Evolutionary conservation across 1,139 yeast species (phyloP).

Genomic region (Lodderomyces jiufengensis): DNA sequence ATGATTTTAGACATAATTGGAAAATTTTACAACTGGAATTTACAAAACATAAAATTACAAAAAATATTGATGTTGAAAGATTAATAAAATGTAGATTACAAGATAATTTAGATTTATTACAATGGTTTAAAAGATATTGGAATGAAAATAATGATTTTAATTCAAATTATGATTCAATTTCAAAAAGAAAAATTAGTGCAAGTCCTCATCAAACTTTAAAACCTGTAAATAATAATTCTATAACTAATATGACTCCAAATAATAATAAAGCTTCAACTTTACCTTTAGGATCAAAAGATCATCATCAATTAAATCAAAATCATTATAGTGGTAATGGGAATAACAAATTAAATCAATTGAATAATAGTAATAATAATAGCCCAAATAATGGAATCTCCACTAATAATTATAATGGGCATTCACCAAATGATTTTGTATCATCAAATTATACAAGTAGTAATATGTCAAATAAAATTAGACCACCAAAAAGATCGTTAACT

Average conservation of each 20-base stretch:
- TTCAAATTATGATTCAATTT: conserved; percentile 61
- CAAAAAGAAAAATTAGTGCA: conserved; percentile 13
- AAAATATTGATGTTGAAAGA: conserved; percentile 75
- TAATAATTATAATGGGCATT: conserved; percentile 1
- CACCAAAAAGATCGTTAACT: conserved; percentile 4
- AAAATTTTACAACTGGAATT: conserved; percentile 81
- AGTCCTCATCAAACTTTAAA: conserved; percentile 4
- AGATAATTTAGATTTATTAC: conserved; percentile 89
- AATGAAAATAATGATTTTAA: conserved; percentile 61
- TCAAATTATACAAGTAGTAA: conserved; percentile 5
- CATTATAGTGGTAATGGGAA: neutral
- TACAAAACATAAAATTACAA: conserved; percentile 64
- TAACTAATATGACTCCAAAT: neutral
- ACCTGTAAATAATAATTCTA: neutral
- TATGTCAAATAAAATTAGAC: conserved; percentile 5
- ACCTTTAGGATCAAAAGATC: neutral
- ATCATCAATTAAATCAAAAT: neutral
- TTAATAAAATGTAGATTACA: conserved; percentile 86
- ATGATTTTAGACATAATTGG: conserved; percentile 76
- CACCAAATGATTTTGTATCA: conserved; percentile 1
- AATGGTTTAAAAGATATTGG: conserved; percentile 89
- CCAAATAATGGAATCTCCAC: neutral
- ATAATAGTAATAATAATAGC: conserved; percentile 1
- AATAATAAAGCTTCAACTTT: neutral
- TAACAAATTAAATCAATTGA: neutral